Base-by-base conservation (phyloP, 164 flowering plant species). In the Malania oleifera region DNA sequence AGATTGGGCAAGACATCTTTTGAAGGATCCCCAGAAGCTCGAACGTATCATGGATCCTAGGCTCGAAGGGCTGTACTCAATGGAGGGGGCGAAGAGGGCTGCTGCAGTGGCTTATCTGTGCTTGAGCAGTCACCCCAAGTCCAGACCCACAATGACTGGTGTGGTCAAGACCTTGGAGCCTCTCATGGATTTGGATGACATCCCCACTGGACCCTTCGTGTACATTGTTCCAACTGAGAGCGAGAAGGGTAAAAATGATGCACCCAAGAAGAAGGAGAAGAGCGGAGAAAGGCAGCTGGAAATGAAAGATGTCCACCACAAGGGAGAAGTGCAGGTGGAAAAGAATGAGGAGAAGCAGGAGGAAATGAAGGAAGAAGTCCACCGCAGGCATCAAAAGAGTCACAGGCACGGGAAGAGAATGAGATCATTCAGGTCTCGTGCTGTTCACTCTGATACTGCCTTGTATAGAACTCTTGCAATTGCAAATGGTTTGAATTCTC, bases 31-130 rank as follows among this genome's bases (percentile, higher is more conserved):
- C 1, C 67, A 77, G 22, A 87, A 78, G 64, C 76, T 92, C 0
- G 80, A 79, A 29, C 56, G 60, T 7, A 60, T 84, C 29, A 80
- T 92, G 66, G 98, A 92, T 73, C 81, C 85, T 0, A 64, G 79
- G 29, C 91, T 92, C 0, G 96, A 87, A 41, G 93, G 92, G 0
- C 89, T 80, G 61, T 92, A 71, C 75, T 86, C 98, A 18, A 58
- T 29, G 0, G 77, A 78, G 60, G 98, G 90, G 19, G 85, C 84
- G 1, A 82, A 73, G 38, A 84, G 67, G 67, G 81, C 74, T 0
- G 95, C 96, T 7, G 56, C 73, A 39, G 47, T 90, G 75, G 98
- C 97, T 27, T 74, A 80, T 56, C 83, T 75, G 31, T 93, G 98
- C 70, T 53, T 93, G 19, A 82, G 86, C 75, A 77, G 73, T 37